Conservation (phyloP, 768 basidiomycete genomes). For the Boletellus ananiceps region DNA sequence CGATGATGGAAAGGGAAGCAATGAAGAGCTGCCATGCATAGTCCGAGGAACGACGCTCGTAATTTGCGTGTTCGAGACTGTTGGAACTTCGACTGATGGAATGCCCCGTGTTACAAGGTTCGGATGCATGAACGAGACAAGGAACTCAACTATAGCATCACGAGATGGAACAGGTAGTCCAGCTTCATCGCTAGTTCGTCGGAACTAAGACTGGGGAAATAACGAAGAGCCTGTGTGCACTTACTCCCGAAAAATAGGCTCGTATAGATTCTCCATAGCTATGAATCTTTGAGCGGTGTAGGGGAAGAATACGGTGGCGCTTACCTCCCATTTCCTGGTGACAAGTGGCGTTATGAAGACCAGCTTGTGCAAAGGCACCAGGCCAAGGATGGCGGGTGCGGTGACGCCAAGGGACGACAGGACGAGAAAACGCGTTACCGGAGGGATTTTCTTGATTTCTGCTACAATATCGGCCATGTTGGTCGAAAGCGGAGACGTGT, state of each 20-base stretch:
- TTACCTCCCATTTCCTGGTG: constrained; percentile 50
- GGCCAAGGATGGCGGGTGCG: constrained; percentile 48
- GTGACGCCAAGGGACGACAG: constrained; percentile 59
- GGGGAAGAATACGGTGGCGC: constrained; percentile 2
- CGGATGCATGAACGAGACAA: not conserved
- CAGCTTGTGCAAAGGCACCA: constrained; percentile 50
- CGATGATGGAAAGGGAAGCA: constrained; percentile 53
- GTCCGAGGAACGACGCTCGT: constrained; percentile 59
- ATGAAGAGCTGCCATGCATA: constrained; percentile 70
- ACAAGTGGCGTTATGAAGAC: constrained; percentile 50
- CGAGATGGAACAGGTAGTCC: constrained; percentile 38
- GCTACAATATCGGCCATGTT: constrained; percentile 47
- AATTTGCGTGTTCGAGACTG: constrained; percentile 61
- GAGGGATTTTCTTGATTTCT: constrained; percentile 78
- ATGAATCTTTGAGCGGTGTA: constrained; percentile 1
- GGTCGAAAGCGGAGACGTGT: not conserved
- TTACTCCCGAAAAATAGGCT: constrained; percentile 71
- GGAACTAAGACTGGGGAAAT: not conserved
- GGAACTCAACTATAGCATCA: constrained; percentile 40
- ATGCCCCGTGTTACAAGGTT: not conserved
- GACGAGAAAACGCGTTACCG: constrained; percentile 70
- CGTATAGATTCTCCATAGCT: constrained; percentile 73
- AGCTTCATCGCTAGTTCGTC: constrained; percentile 25
- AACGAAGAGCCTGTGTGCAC: constrained; percentile 5
- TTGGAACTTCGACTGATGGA: constrained; percentile 57